These are phyloP conservation scores for Panus rudis DNA, from an alignment of 768 basidiomycete species.

Conservation along the genomic window DNA sequence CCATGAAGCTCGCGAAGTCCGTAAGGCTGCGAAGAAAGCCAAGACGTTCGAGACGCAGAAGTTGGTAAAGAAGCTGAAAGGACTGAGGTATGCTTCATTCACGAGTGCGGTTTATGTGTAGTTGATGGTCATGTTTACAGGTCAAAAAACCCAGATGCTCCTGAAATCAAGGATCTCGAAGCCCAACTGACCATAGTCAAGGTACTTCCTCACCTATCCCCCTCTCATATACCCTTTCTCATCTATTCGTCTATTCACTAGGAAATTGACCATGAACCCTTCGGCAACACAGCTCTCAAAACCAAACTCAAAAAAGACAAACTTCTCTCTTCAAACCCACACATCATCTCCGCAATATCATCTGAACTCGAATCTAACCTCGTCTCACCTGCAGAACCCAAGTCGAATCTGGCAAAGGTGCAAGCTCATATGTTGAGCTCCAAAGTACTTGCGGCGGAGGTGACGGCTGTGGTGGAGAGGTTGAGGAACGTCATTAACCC, in stretches of 20 bases:
- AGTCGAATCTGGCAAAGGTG: conserved; percentile 48
- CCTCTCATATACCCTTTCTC: background rate
- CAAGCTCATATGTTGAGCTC: conserved; percentile 72
- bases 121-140: background rate
- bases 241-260: conserved; percentile 22
- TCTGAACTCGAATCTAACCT: conserved; percentile 35
- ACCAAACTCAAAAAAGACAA: conserved; percentile 73
- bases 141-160: conserved; percentile 30
- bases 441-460: conserved; percentile 58
- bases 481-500: conserved; percentile 39
- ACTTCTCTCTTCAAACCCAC: conserved; percentile 41
- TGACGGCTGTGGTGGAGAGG: conserved; percentile 43
- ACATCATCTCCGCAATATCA: conserved; percentile 37
- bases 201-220: conserved; percentile 31
- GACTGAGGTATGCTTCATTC: conserved; percentile 45
- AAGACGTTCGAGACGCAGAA: conserved; percentile 77
- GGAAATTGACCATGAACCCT: conserved; percentile 49
- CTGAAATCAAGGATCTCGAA: conserved; percentile 44
- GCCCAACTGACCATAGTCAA: conserved; percentile 58
- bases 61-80: conserved; percentile 76
- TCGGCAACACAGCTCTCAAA: conserved; percentile 60
- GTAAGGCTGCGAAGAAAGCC: conserved; percentile 74
- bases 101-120: background rate
- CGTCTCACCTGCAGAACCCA: conserved; percentile 28
- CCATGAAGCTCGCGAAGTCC: conserved; percentile 64